Base-by-base conservation (phyloP, 352 stramenopile species). In the Blastocystis hominis region DNA sequence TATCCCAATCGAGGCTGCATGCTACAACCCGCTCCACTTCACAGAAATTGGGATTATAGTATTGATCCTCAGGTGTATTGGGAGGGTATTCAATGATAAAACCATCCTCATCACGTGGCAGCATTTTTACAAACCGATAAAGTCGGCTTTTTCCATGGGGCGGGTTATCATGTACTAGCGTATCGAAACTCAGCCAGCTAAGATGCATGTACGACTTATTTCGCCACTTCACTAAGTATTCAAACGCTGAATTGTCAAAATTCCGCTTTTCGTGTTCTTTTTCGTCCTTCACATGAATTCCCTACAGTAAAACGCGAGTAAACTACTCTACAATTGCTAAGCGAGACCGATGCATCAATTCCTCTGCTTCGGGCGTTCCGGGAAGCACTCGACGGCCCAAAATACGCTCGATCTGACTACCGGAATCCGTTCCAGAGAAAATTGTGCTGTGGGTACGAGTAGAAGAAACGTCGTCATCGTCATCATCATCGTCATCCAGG, bases 141-240 rank as follows among this genome's bases (percentile, higher is more conserved):
- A 87, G 6, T 2, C 77, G 77, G 7, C 38, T 61, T 44, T 87
- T 75, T 30, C 77, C 77, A 64, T 87, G 77, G n/a, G 77, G 77
- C 38, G 77, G 54, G 44, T 87, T 87, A 30, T 87, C 77, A n/a
- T 62, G 54, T 20, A 78, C 20, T 6, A 87, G 30, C 34, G 30
- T 17, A 17, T 87, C 77, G 42, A 63, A 87, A 10, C 10, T 55
- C 24, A 87, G 38, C 96, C 97, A 99, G 30, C 92, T 97, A 72
- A 97, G 92, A 91, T 99, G 97, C 44, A 99, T 90, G 89, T 98
- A 98, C 34, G 93, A 97, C 78, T 96, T 91, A 42, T 97, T 93
- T 75, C 96, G 94, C 97, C 97, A 99, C 91, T 99, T 99, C 78
- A 99, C 95, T 40, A 99, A 89, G 79, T 98, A 99, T 89, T 97